Conservation (phyloP, 768 basidiomycete genomes). For the Termitomyces sp. region DNA sequence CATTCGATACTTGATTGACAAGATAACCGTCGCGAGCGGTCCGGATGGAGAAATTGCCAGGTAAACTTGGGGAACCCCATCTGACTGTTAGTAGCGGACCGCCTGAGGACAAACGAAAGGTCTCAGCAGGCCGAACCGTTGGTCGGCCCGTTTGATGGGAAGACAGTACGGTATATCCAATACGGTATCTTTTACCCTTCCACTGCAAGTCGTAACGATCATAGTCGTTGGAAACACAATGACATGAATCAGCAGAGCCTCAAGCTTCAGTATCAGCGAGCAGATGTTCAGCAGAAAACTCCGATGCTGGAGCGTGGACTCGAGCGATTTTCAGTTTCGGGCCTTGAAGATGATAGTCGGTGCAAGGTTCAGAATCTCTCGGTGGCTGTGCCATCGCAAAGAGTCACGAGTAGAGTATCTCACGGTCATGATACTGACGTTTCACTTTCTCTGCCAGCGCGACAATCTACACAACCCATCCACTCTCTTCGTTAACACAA, state of each 20-base stretch:
- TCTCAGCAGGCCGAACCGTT: too few relatives aligned
- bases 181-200: background rate
- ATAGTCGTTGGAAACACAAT: background rate
- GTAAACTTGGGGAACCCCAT: background rate
- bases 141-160: background rate
- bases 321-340: too few relatives aligned
- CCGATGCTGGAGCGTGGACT: background rate
- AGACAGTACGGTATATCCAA: background rate
- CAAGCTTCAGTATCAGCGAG: background rate
- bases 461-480: conserved; percentile 4
- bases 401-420: background rate
- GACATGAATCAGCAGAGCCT: too few relatives aligned
- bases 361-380: too few relatives aligned
- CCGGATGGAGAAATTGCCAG: background rate
- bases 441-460: conserved; percentile 21
- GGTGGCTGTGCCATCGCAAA: background rate
- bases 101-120: background rate
- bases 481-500: conserved; percentile 21
- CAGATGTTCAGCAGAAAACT: too few relatives aligned
- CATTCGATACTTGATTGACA: too few relatives aligned
- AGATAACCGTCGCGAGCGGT: background rate
- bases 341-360: too few relatives aligned
- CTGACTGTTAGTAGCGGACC: background rate
- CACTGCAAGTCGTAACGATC: background rate
- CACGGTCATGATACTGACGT: conserved; percentile 23